Conservation (phyloP, 1,284 basidiomycete species). For the Irpex lacteus region DNA sequence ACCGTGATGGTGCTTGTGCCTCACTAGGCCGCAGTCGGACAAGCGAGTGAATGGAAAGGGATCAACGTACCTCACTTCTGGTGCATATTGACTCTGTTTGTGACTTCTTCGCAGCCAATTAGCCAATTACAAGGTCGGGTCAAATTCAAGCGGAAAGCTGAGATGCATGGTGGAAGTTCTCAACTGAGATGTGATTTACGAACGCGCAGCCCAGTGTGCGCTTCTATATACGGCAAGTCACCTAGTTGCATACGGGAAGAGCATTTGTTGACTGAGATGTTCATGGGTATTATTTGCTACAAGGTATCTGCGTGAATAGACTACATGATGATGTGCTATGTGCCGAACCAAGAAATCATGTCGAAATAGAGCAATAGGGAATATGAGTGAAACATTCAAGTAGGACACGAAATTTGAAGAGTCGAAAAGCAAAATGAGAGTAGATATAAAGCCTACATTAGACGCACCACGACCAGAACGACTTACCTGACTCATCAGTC, state of each 20-base stretch:
- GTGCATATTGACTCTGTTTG: neutral
- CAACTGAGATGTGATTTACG: neutral
- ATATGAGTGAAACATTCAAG: neutral
- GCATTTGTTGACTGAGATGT: neutral
- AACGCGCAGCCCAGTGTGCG: neutral
- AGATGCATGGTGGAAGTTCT: neutral
- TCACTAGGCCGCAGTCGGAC: neutral
- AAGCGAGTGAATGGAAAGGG: no score
- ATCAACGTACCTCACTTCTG: neutral
- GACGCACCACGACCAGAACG: no score
- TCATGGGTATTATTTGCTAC: neutral
- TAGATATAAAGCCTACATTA: neutral
- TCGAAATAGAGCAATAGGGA: neutral
- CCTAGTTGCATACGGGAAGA: neutral
- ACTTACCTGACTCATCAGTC: neutral
- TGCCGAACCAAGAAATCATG: neutral
- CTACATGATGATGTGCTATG: neutral
- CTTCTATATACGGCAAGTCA: neutral
- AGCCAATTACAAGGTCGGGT: neutral
- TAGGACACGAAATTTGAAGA: neutral
- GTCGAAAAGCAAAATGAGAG: neutral
- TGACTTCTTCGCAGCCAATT: neutral
- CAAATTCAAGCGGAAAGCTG: neutral
- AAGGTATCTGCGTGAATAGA: neutral
- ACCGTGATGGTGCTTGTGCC: neutral